Percentiles rank a stretch among this genome's conserved stretches.
phyloP scores from a whole-genome alignment of 2,329 filamentous ascomycete genomes.

The Fusarium sp. region DNA sequence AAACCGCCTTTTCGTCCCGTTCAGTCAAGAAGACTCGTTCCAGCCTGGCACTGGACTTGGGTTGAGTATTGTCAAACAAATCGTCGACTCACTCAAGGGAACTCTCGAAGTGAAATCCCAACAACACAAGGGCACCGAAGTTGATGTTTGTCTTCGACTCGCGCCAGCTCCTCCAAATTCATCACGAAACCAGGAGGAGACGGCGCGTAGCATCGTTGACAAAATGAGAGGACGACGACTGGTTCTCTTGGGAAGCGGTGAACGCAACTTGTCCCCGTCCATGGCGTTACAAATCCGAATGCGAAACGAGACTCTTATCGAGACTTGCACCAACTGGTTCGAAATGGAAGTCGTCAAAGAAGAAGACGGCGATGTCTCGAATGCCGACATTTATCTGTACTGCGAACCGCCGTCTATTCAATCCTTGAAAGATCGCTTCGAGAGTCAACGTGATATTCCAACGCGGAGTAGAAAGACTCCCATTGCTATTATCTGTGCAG shows the following conservation, averaged over 20 bases:
- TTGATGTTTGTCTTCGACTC: slow-evolving; percentile 62
- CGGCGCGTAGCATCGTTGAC: slow-evolving; percentile 12
- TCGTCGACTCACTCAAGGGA: slow-evolving; percentile 71
- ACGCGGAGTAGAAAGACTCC: slow-evolving; percentile 29
- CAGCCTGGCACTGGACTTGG: slow-evolving; percentile 72
- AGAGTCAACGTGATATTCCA: background rate
- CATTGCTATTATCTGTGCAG: slow-evolving; percentile 47
- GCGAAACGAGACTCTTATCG: slow-evolving; percentile 46
- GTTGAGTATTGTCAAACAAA: slow-evolving; percentile 71
- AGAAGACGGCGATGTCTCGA: background rate
- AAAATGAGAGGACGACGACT: slow-evolving; percentile 33
- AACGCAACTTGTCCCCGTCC: background rate
- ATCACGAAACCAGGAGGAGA: slow-evolving; percentile 20
- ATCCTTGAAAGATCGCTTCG: slow-evolving; percentile 28
- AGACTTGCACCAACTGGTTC: slow-evolving; percentile 51
- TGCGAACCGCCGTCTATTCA: slow-evolving; percentile 43
- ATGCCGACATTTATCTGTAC: slow-evolving; percentile 45
- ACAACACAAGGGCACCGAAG: slow-evolving; percentile 65
- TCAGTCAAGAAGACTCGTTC: slow-evolving; percentile 72
- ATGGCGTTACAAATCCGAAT: slow-evolving; percentile 33
- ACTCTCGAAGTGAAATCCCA: slow-evolving; percentile 68
- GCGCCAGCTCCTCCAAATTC: slow-evolving; percentile 19
- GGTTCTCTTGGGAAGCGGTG: slow-evolving; percentile 34
- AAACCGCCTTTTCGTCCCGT: slow-evolving; percentile 70
- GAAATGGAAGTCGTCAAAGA: slow-evolving; percentile 47